These are phyloP conservation scores for Capsicum chinense DNA, from an alignment of 257 asterid species.

Conservation along the genomic window DNA sequence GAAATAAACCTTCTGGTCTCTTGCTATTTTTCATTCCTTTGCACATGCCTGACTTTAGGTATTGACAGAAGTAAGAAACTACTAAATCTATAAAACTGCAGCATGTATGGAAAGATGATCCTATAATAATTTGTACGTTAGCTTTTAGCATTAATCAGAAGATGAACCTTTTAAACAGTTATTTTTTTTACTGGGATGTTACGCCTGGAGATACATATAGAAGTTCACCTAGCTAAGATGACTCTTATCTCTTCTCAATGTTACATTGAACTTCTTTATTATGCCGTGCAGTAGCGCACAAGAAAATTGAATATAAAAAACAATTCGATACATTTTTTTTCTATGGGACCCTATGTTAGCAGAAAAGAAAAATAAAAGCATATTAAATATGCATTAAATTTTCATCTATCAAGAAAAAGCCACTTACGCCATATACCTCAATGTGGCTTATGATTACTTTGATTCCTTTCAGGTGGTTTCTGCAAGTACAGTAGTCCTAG, in stretches of 20 bases:
- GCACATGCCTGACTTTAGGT: not conserved
- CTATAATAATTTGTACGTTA: not conserved
- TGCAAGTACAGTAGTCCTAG: conserved; percentile 54
- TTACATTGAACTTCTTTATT: not conserved
- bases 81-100: not conserved
- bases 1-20: not conserved
- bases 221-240: no score
- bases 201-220: not conserved
- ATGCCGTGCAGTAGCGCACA: not conserved
- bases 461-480: conserved; percentile 60
- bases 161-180: not conserved
- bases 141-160: not conserved
- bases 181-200: not conserved
- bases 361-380: not conserved
- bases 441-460: not conserved
- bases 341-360: not conserved
- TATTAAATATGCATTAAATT: not conserved
- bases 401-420: not conserved
- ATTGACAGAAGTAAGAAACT: not conserved
- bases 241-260: not conserved
- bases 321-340: not conserved
- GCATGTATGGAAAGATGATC: not conserved
- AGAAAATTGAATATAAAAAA: not conserved
- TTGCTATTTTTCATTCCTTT: not conserved
- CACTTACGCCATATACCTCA: not conserved